These are phyloP conservation scores for Mucor lusitanicus DNA, from an alignment of 371 early-diverging fungal species.

Conservation along the genomic window DNA sequence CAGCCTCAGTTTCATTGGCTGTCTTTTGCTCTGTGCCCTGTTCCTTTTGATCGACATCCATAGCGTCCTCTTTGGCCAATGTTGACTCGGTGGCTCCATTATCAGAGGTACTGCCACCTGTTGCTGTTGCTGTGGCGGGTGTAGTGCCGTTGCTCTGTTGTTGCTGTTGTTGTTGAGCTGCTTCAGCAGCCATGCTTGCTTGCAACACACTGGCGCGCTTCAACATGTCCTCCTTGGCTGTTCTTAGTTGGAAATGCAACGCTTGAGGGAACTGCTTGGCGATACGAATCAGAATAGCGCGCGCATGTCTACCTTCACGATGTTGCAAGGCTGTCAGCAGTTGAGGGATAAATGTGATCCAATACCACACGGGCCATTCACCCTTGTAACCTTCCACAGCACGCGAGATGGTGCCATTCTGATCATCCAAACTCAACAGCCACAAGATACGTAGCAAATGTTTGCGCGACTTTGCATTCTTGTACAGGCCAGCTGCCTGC, in stretches of 20 bases:
- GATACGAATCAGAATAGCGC: slow-evolving; percentile 84
- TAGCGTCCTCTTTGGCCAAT: slow-evolving; percentile 11
- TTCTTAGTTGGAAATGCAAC: slow-evolving; percentile 92
- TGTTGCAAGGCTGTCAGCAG: slow-evolving; percentile 78
- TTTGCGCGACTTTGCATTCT: slow-evolving; percentile 86
- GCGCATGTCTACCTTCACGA: slow-evolving; percentile 81
- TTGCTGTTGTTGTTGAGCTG: slow-evolving; percentile 14
- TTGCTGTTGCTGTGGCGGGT: not conserved
- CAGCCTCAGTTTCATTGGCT: not conserved
- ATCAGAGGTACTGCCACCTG: too few species aligned
- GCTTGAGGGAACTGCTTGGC: slow-evolving; percentile 97
- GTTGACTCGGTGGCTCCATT: not conserved
- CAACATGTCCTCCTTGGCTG: slow-evolving; percentile 88
- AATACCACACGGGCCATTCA: slow-evolving; percentile 95
- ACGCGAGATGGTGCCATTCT: slow-evolving; percentile 70
- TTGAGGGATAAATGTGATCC: slow-evolving; percentile 98
- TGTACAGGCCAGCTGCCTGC: slow-evolving; percentile 91
- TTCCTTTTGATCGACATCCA: slow-evolving; percentile 6
- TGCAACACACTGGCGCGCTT: slow-evolving; percentile 44
- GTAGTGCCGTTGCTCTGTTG: not conserved
- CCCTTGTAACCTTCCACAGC: slow-evolving; percentile 90
- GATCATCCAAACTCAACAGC: slow-evolving; percentile 91
- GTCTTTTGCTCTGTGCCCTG: slow-evolving; percentile 5
- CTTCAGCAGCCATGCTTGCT: slow-evolving; percentile 15
- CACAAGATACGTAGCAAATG: slow-evolving; percentile 92